Base-by-base conservation (phyloP, 768 basidiomycete species). In the Leccinum disarticulatum region DNA sequence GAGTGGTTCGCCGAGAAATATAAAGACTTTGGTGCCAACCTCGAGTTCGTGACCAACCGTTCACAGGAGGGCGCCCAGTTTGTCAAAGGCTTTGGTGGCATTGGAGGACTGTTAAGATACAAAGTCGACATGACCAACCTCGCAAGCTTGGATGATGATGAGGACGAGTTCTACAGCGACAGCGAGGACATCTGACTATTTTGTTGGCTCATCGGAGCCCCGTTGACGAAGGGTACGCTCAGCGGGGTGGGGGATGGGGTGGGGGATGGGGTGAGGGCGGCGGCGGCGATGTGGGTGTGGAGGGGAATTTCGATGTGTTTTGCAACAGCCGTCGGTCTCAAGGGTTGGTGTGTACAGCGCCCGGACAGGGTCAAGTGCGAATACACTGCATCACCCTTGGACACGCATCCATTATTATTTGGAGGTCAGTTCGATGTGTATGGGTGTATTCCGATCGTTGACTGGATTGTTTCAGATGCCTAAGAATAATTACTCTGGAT, bases 1-100 rank as follows among this genome's bases (percentile, higher is more conserved):
- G 97, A 99, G 74, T 98, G 97, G 97, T 94, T 98, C 73, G 89
- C 97, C 49, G 97, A 98, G 73, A 94, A 95, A 73, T 99, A 98
- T 82, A 95, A 93, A 74, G 93, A 96, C 46, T 98, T 98, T 71
- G 97, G 96, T 62, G 93, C 96, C 54, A 88, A 88, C 66, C 87
- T 98, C 61, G 94, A 95, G 78, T 98, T 98, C 72, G 87, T 98
- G 48, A 96, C 95, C 63, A 95, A 98, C 77, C 86, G 89, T 55
- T 95, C 94, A 8, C 96, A 98, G 73, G 96, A 99, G 73, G 96
- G 96, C 33, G 91, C 93, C 35, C 95, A 98, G 73, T 98, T 97
- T 79, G 94, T 96, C 68, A 96, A 95, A 74, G 96, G 96, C 46
- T 98, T 99, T 68, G 96, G 96, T 75, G 96, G 97, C 27, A 98